Percentiles rank a stretch among this genome's conserved stretches.
Conservation (phyloP, 2,329 filamentous ascomycete genomes). For the Cylindrodendrum hubeiense region DNA sequence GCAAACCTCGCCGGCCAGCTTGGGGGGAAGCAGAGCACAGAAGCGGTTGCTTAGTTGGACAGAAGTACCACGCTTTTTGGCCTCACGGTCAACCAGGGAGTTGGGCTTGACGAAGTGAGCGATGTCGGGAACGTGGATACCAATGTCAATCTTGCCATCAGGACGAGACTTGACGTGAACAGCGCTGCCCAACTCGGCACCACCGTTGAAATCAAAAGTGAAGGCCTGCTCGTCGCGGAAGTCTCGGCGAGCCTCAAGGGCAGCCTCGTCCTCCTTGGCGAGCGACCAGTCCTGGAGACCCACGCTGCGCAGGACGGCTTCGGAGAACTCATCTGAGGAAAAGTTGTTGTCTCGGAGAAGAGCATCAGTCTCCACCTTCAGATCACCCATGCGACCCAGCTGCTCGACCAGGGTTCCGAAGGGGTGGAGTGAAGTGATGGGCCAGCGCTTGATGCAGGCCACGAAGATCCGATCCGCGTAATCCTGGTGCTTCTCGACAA, state of each 20-base stretch:
- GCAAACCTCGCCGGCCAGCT: conserved; percentile 88
- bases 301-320: conserved; percentile 93
- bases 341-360: conserved; percentile 99
- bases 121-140: conserved; percentile 94
- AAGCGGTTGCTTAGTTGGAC: conserved; percentile 93
- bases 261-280: conserved; percentile 82
- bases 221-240: conserved; percentile 91
- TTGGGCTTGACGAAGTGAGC: conserved; percentile 97
- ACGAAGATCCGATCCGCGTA: conserved; percentile 99
- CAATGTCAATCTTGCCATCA: conserved; percentile 92
- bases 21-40: conserved; percentile 88
- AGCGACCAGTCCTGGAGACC: conserved; percentile 93
- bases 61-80: conserved; percentile 96
- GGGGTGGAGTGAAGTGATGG: conserved; percentile 98
- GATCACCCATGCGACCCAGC: conserved; percentile 95
- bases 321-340: conserved; percentile 95
- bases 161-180: conserved; percentile 88
- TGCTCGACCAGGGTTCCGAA: conserved; percentile 98
- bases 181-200: conserved; percentile 90
- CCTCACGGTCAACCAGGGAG: conserved; percentile 95
- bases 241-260: conserved; percentile 82
- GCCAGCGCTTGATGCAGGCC: conserved; percentile 99
- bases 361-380: conserved; percentile 98
- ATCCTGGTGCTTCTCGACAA: conserved; percentile 98
- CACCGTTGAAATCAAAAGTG: conserved; percentile 91